Evolutionary conservation across 2,329 filamentous ascomycete genomes (phyloP), one percentile per base, ranked within the genome.

Genomic region (Cladosporium colombiae): DNA sequence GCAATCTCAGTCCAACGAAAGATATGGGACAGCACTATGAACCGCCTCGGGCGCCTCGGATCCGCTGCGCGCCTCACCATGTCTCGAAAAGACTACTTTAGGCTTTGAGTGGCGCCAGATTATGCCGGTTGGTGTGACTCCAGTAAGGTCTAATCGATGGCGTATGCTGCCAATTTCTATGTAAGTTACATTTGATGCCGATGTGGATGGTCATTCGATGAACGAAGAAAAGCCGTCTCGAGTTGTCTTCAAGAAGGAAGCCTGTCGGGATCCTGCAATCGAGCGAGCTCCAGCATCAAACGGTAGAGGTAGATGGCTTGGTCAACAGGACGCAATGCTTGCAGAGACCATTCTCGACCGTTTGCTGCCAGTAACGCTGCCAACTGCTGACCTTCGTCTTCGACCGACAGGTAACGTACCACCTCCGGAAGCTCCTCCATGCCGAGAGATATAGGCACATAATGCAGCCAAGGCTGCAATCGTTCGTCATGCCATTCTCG

Each of bases 401-500:
- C 69, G 7, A 62, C 40, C 16, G 80, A 79, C 5, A 87, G 74
- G 66, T 80, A 86, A 0, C 70, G 69, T 0, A 86, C 76, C 44
- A 85, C 68, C 70, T 86, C 85, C 0, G 84, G 82, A 2, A 87
- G 69, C 72, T 87, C 85, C 2, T 80, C 78, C 71, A 85, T 74
- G 6, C 79, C 74, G 67, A 81, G 74, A 56, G 82, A 84, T 0
- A 87, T 77, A 0, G 85, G 85, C 0, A 87, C 71, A 64, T 86
- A 87, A 67, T 88, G 85, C 4, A 84, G 75, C 85, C 85, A 87
- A 0, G 85, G 84, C 11, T 81, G 64, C 2, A 88, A 77, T 0
- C 84, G 74, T 27, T 87, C 84, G 66, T 86, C 83, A 66, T 87
- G 85, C 86, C 85, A 88, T 72, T 87, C 85, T 2, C 79, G 77